Evolutionary conservation across 441 rosid species (phyloP).

Genomic region (Populus hybrid): DNA sequence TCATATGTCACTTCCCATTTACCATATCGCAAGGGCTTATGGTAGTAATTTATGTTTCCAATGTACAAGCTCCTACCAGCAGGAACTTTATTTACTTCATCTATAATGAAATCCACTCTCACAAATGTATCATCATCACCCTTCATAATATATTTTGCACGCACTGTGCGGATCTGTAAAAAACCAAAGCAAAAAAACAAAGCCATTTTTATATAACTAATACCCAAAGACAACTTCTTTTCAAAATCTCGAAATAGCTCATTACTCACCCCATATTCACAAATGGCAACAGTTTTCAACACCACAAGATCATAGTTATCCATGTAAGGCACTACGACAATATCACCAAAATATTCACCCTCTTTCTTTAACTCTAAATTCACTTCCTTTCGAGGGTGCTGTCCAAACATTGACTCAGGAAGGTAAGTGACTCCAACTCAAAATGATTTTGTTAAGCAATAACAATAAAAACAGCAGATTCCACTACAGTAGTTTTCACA

Average conservation of each 20-base stretch:
- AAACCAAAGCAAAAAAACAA: slow-evolving; percentile 2
- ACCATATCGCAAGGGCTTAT: slow-evolving; percentile 76
- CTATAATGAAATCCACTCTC: slow-evolving; percentile 60
- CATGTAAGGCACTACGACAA: slow-evolving; percentile 82
- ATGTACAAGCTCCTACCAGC: slow-evolving; percentile 65
- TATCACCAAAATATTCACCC: slow-evolving; percentile 86
- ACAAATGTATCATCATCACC: slow-evolving; percentile 88
- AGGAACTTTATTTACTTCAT: slow-evolving; percentile 58
- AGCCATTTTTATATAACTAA: slow-evolving; percentile 9
- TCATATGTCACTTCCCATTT: slow-evolving; percentile 94
- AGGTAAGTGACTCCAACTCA: slow-evolving; percentile 1
- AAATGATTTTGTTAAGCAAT: not conserved
- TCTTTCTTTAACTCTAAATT: slow-evolving; percentile 80
- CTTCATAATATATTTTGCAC: slow-evolving; percentile 78
- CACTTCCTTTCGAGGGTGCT: slow-evolving; percentile 82
- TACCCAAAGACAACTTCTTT: not conserved
- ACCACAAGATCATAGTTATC: slow-evolving; percentile 91
- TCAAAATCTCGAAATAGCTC: slow-evolving; percentile 2
- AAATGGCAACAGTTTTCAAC: slow-evolving; percentile 86
- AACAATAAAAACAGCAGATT: not conserved
- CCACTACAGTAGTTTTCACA: slow-evolving; percentile 12
- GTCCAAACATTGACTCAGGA: slow-evolving; percentile 21
- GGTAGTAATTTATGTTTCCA: slow-evolving; percentile 82
- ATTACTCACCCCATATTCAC: slow-evolving; percentile 78
- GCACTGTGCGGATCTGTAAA: slow-evolving; percentile 51